These are phyloP conservation scores for Helichrysum umbraculigerum DNA, from an alignment of 129 eudicot genomes.

Conservation along the genomic window DNA sequence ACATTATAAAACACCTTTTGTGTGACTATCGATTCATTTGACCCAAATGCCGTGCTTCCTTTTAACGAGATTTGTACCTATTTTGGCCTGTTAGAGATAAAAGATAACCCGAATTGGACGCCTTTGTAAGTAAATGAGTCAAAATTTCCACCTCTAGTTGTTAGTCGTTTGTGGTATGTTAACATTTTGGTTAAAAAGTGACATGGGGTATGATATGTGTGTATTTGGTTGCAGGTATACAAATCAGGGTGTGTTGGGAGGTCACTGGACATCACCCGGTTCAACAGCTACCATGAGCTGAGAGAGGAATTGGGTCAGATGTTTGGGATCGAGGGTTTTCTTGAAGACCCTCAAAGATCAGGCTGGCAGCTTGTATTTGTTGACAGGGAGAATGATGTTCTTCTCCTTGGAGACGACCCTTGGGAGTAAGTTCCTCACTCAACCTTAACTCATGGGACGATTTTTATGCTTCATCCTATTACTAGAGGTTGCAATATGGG, in stretches of 20 bases:
- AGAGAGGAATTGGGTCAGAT: constrained; percentile 83
- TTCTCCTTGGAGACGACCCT: constrained; percentile 99
- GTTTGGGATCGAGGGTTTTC: constrained; percentile 92
- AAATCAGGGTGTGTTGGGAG: constrained; percentile 95
- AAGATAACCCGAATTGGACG: neutral
- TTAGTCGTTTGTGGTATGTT: neutral
- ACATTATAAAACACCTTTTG: neutral
- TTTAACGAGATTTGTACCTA: neutral
- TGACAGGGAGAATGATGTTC: constrained; percentile 99
- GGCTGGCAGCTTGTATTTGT: constrained; percentile 99
- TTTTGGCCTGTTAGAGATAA: neutral
- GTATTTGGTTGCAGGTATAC: constrained; percentile 63
- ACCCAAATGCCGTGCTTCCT: neutral
- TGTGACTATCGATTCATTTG: neutral
- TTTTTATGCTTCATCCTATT: neutral
- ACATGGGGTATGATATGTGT: neutral
- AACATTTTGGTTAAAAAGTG: neutral
- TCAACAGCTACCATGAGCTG: constrained; percentile 96
- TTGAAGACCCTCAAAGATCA: constrained; percentile 99
- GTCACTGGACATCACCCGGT: constrained; percentile 92
- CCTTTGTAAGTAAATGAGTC: neutral
- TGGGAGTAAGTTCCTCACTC: constrained; percentile 85
- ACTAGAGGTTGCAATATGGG: neutral
- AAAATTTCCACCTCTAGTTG: neutral
- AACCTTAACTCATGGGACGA: neutral